Base-by-base conservation (phyloP, 2,329 filamentous ascomycete species). In the Cephalotrichum gorgonifer region DNA sequence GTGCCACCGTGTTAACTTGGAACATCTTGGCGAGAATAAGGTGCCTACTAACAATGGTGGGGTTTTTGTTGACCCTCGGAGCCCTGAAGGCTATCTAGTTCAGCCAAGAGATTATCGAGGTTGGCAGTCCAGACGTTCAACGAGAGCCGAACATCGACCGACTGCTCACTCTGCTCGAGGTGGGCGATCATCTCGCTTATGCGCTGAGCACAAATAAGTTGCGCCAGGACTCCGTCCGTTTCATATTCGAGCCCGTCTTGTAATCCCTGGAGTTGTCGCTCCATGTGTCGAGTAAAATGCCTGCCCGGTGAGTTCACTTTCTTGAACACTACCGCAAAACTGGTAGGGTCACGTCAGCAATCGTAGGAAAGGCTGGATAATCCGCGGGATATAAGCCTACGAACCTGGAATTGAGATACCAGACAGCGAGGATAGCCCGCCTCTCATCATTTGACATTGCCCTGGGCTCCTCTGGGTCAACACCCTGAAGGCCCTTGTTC, bases 231-330 rank as follows among this genome's bases (percentile, higher is more conserved):
- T n/a, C 42, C 26, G 23, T 52, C 51, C 20, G 51, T 52, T 20
- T 50, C 38, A 41, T 48, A 52, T 31, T 52, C 51, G 22, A 42
- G 39, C 23, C 39, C 38, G 27, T 26, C 44, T 28, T 48, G 43
- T 39, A 52, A 41, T 30, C 50, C 51, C 12, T 50, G 47, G 22
- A 52, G 43, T 26, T 50, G 48, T 39, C 47, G 48, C 26, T 50
- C 48, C 51, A 52, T 52, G 27, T 50, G 51, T 38, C 42, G 11
- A 31, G 51, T 52, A 35, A 52, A 52, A 49, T 52, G 51, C 17
- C 47, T 52, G 27, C 35, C 38, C 26, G 51, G 48, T 27, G 47
- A 50, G 30, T 52, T 52, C 43, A 52, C 47, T 30, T 52, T 50
- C 28, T 46, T 48, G 47, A 47, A 52, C 12, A 27, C 38, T 30